Evolutionary conservation across 129 eudicot genomes (phyloP), one percentile per base, ranked within the genome.

Genomic region (Kitagawia praeruptora): DNA sequence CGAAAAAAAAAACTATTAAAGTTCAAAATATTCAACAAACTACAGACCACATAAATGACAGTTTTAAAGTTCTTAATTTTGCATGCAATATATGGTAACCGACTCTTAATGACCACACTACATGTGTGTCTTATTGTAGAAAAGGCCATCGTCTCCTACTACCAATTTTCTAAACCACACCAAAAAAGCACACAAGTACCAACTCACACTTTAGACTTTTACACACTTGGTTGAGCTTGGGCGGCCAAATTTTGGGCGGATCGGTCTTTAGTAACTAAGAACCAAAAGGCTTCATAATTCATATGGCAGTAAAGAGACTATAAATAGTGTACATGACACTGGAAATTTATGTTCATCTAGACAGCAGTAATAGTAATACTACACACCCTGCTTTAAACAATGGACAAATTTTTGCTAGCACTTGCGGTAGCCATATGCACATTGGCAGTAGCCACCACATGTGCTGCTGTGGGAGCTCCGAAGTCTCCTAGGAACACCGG

Each of bases 401-500:
- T 76, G 79, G 73, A 7, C 72, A 53, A 37, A 46, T 12, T 56
- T 19, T 8, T 58, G 18, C 72, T 77, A 56, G 40, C 51, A 54
- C 80, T 77, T 61, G 80, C 73, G 23, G 39, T 77, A 40, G 54
- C 48, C 71, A 54, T 38, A 56, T 38, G 37, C 53, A 23, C 53
- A 77, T 31, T 47, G 21, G 61, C 64, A 38, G 28, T 25, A 15
- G 14, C 53, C 31, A 54, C 39, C 34, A n/a, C 69, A 61, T 8
- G 37, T 61, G 69, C 15, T 61, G 28, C 28, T 56, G 66, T 23
- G 66, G 1, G 66, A 56, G 69, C 69, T 42, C 63, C 28, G 14
- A n/a, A 9, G 48, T 23, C 71, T 46, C 44, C 25, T 46, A 39
- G 9, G 16, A 41, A 39, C 72, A 54, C 48, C 28, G 51, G 40